Base-by-base conservation (phyloP, 176 grass and related monocot genomes). In the Raddia distichophylla region DNA sequence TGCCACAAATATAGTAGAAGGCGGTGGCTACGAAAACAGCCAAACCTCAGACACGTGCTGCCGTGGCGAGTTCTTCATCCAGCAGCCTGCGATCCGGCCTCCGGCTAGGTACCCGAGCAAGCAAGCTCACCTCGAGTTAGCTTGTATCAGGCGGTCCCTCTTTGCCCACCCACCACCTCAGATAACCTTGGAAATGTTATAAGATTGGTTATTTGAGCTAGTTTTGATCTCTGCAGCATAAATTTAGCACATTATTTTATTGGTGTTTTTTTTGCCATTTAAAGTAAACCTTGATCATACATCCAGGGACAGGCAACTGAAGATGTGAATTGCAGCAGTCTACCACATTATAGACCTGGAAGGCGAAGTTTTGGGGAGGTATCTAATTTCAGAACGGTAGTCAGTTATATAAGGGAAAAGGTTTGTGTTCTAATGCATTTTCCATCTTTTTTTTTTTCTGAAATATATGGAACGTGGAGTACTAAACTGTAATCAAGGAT, bases 401-500 rank as follows among this genome's bases (percentile, higher is more conserved):
- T 93, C 13, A 88, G 89, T 83, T 77, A 67, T 86, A 85, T 95
- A 52, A 88, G 90, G 75, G 92, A 95, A 75, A 91, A 98, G 92
- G 95, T 97, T 85, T 89, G 80, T 78, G 44, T 79, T 84, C 8
- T 63, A 42, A 64, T 22, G 35, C 33, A 53, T 54, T 68, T 76
- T 10, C 34, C 17, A 53, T 74, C 27, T 56, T 44, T 44, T 64
- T 64, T 64, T 64, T 16, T 67, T 71, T 67, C 5, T 80, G 47
- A 84, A 74, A 34, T 20, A 44, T 71, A 56, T 57, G 2, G 42
- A 85, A 10, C 3, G 61, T 10, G 52, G 52, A 68, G 67, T 27
- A 44, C 13, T 85, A 64, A 64, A 64, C 27, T 0, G 27, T 27
- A 27, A 27, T 27, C 27, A 56, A 32, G 18, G 44, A 6, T 77